A percentile compares a stretch with the other conserved stretches of the same genome.
phyloP scores from a whole-genome alignment of 257 asterid species.

The Buddleja alternifolia region DNA sequence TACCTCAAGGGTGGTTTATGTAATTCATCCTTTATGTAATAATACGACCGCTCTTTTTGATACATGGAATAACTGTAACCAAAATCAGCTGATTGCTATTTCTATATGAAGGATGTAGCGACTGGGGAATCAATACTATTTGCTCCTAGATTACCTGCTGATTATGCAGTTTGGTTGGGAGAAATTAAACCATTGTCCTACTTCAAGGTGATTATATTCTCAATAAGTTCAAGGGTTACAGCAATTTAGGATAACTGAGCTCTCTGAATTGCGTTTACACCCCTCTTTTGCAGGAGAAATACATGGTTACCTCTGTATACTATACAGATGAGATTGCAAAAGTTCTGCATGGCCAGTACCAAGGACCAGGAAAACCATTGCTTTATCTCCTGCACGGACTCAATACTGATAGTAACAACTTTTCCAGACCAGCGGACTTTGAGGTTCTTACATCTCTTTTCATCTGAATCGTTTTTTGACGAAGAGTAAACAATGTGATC shows the following conservation, averaged over 20 bases:
- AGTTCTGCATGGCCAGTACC: constrained; percentile 60
- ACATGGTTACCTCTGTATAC: constrained; percentile 63
- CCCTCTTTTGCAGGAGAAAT: constrained; percentile 66
- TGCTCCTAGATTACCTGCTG: constrained; percentile 87
- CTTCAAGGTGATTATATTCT: constrained; percentile 68
- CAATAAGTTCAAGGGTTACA: constrained; percentile 9
- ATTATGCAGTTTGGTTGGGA: constrained; percentile 95
- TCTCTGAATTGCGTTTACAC: constrained; percentile 30
- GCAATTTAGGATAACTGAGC: constrained; percentile 17
- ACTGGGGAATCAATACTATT: constrained; percentile 80
- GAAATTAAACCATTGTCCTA: constrained; percentile 73
- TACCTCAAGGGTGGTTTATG: too few relatives aligned
- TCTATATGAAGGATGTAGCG: constrained; percentile 71
- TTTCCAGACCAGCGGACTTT: constrained; percentile 81
- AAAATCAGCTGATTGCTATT: constrained; percentile 27
- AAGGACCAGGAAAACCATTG: constrained; percentile 71
- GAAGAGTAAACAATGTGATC: constrained; percentile 13
- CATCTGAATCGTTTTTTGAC: constrained; percentile 6
- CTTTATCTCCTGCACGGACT: constrained; percentile 90
- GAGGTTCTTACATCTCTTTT: constrained; percentile 55
- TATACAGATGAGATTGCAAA: constrained; percentile 76
- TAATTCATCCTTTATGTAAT: background rate
- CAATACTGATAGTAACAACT: constrained; percentile 85
- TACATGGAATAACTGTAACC: constrained; percentile 12
- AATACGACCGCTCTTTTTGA: constrained; percentile 7